Evolutionary conservation across 140 eudicot genomes (phyloP).

Genomic region (Flaveria floridana): DNA sequence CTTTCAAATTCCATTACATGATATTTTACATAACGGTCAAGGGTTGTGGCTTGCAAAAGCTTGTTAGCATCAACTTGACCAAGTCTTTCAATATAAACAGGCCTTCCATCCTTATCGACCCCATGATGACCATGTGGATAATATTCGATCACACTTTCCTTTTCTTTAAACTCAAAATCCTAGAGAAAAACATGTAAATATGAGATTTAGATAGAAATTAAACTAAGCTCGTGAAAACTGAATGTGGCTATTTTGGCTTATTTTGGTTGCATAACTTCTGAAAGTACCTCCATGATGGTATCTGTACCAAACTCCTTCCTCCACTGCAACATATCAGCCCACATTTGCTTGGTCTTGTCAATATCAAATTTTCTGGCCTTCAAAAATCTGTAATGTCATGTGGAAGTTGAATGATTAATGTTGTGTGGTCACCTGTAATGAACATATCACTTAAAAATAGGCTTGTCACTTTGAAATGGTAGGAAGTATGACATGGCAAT

Average conservation of each 20-base stretch:
- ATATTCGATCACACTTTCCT: slow-evolving; percentile 64
- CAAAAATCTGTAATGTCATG: slow-evolving; percentile 51
- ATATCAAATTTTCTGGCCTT: slow-evolving; percentile 83
- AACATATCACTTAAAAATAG: neutral
- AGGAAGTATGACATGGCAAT: neutral
- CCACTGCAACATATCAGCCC: slow-evolving; percentile 86
- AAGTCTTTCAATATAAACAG: slow-evolving; percentile 77
- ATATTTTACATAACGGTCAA: slow-evolving; percentile 79
- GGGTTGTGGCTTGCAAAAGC: slow-evolving; percentile 85
- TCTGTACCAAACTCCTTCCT: slow-evolving; percentile 81
- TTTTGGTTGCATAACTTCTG: neutral
- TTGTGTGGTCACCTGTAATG: neutral
- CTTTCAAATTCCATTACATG: slow-evolving; percentile 94
- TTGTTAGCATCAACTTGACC: slow-evolving; percentile 81
- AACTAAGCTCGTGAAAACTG: neutral
- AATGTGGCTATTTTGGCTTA: neutral
- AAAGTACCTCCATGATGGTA: slow-evolving; percentile 58
- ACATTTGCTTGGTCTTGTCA: slow-evolving; percentile 81
- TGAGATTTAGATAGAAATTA: neutral
- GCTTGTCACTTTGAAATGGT: neutral
- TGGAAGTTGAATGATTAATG: slow-evolving; percentile 6
- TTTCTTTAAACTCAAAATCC: slow-evolving; percentile 86
- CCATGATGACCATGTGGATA: slow-evolving; percentile 99
- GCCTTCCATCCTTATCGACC: slow-evolving; percentile 95
- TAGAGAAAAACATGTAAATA: slow-evolving; percentile 18